Base-by-base conservation (phyloP, 164 flowering plant species). In the Magnolia officinalis region DNA sequence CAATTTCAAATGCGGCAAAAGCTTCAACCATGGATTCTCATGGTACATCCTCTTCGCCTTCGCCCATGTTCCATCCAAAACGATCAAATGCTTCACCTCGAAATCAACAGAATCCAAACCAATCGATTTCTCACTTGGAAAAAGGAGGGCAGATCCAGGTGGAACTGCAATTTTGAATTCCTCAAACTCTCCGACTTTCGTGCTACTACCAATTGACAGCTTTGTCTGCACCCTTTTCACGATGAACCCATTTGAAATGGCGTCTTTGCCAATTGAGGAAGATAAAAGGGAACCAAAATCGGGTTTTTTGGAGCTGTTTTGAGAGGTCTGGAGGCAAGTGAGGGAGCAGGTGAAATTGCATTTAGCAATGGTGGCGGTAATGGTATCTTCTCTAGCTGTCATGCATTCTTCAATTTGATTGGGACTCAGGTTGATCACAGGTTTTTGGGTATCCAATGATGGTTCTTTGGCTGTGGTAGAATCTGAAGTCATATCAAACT, bases 31-130 rank as follows among this genome's bases (percentile, higher is more conserved):
- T 5, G 98, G 97, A 73, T 94, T 94, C 88, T 92, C 97, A 51
- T 76, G 80, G 75, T 91, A 94, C 86, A 94, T 84, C 78, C 96
- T 87, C 80, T 75, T 88, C 23, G 98, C 98, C 81, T 94, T 92
- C 2, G 83, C 79, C 98, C 95, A 94, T n/a, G 97, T 94, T n/a
- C 97, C 98, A 79, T 92, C 97, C 84, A 94, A 80, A 55, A 92
- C 95, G 74, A 94, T 89, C 88, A 92, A 83, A 70, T 91, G 85
- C 83, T 84, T 92, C 84, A 89, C 96, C 69, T 87, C 83, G 77
- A 92, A 86, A 77, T 82, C 77, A 51, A 84, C 72, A 8, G 72
- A 84, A 52, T 80, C 86, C n/a, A 83, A 63, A 21, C 77, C 74
- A 37, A 91, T 75, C 6, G 95, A 83, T 2, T 82, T 77, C 24